Evolutionary conservation across 2,329 filamentous ascomycete species (phyloP), one percentile per base, ranked within the genome.

Genomic region (Botrytis fabae): DNA sequence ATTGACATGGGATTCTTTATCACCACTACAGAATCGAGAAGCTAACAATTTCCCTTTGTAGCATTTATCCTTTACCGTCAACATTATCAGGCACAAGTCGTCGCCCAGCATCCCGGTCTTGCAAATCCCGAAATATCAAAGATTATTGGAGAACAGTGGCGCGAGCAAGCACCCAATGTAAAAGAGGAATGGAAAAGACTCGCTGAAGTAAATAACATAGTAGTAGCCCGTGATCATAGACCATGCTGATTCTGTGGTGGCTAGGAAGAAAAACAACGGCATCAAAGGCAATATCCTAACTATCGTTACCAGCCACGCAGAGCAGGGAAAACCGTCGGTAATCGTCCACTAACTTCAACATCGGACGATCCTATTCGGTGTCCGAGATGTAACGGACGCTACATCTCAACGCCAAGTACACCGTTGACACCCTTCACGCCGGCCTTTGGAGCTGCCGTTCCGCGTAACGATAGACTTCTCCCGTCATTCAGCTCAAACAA

Each of bases 11-110:
- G 18, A 76, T 76, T 72, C 68, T 73, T 73, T 73, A 74, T 65
- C 35, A 62, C 75, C 76, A 78, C 78, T 74, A 77, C 32, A n/a
- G n/a, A 63, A 74, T 75, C 77, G 78, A 76, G 77, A 80, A 32
- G 51, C 80, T 76, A 80, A 76, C 77, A 73, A 78, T 62, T 48
- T 51, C 74, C 77, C 81, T 80, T 81, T 81, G 76, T 82, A 99
- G 96, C 95, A 69, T 99, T 99, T 84, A 99, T 99, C 77, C 87
- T 99, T 78, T 99, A 97, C 85, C 94, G 96, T 57, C 95, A 98
- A 81, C 92, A 97, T 82, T 92, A 96, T 79, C 95, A 98, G 82
- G 90, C 92, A 28, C 86, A 89, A 66, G 93, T 98, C 69, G 92
- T 95, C 54, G 87, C 90, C 71, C 88, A 93, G 78, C 89, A 98